Evolutionary conservation across 768 basidiomycete genomes (phyloP), one percentile per base, ranked within the genome.

Genomic region (Pulveroboletus sp.): DNA sequence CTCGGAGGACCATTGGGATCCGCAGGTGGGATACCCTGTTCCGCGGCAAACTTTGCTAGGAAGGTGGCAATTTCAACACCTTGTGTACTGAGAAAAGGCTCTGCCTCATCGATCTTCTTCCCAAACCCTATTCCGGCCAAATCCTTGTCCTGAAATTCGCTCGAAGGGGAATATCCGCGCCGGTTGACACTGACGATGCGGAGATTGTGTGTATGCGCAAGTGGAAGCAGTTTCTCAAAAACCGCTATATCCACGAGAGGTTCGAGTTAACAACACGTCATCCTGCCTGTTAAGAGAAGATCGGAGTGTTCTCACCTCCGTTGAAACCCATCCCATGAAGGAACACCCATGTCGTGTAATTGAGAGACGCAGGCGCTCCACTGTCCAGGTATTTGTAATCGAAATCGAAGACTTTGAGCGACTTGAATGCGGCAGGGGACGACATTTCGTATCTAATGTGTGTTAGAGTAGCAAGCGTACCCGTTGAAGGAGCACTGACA

Each of bases 81-180:
- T 20, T 56, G 61, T 5, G 30, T 23, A 6, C 60, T 51, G 9
- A 40, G 49, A 43, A 56, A 63, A 0, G 51, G 34, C 23, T 56
- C 61, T 2, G 37, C 24, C 2, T 61, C 60, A 3, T 56, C 49
- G 5, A 51, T 30, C 37, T 30, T 63, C 51, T 61, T 63, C 24
- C 42, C 42, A 4, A 3, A 14, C 3, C 60, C 60, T 35, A 63
- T 31, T 16, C 32, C 31, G 0, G 26, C 5, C 11, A 61, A 6
- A 7, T 61, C 57, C 2, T 47, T 39, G 6, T 58, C 49, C 16
- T 30, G 26, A 34, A 63, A 67, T 22, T 47, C 31, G 17, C 64
- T 63, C 16, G 64, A 64, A 16, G 64, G 64, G 2, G 43, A 1
- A 16, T 67, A 67, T 2, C 63, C 65, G 6, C 62, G 65, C 42